phyloP scores from a whole-genome alignment of 108 stramenopile species.

The Seminavis robusta region DNA sequence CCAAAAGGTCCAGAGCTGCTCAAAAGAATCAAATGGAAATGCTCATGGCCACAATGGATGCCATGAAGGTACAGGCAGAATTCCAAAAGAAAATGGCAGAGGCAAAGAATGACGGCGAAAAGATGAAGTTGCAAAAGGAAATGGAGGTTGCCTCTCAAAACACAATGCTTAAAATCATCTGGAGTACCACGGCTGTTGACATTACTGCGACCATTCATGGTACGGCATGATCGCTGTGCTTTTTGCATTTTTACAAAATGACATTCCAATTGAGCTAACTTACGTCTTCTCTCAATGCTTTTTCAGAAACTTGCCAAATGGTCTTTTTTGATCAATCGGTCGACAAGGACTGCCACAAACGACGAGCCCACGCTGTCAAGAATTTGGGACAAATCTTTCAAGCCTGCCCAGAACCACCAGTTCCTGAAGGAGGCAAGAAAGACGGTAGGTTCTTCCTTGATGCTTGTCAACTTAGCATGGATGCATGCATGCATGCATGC shows the following conservation, averaged over 20 bases:
- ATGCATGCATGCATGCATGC: too few species aligned
- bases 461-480: too few species aligned
- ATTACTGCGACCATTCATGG: slow-evolving; percentile 73
- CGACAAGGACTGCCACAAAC: slow-evolving; percentile 41
- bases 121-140: slow-evolving; percentile 27
- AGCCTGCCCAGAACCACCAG: slow-evolving; percentile 33
- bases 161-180: slow-evolving; percentile 54
- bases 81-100: slow-evolving; percentile 39
- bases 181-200: slow-evolving; percentile 80
- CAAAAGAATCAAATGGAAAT: slow-evolving; percentile 33
- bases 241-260: too few species aligned
- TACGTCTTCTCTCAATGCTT: too few species aligned
- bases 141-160: slow-evolving; percentile 41
- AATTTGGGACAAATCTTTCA: slow-evolving; percentile 63
- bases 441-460: too few species aligned
- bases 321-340: slow-evolving; percentile 70
- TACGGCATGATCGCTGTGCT: too few species aligned
- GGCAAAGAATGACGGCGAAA: slow-evolving; percentile 57
- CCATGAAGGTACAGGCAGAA: slow-evolving; percentile 37
- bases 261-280: too few species aligned
- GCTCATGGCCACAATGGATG: slow-evolving; percentile 40
- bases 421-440: slow-evolving; percentile 22
- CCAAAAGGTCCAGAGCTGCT: slow-evolving; percentile 22
- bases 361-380: slow-evolving; percentile 49
- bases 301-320: slow-evolving; percentile 68